Conservation (phyloP, 148 eudicot genomes). For the Persicaria tinctoria region DNA sequence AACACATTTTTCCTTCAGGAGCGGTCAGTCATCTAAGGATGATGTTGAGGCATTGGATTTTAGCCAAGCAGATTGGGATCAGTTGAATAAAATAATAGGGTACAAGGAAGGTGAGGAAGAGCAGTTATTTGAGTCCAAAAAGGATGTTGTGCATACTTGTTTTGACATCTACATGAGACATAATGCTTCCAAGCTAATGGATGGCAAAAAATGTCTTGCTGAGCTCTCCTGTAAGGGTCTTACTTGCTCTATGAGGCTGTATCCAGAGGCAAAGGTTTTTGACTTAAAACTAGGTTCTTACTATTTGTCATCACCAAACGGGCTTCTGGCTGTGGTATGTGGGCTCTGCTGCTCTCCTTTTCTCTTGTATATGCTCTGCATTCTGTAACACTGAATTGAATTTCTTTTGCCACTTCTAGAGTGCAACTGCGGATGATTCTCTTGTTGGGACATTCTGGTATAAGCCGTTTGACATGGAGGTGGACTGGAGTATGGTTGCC, state of each 20-base stretch:
- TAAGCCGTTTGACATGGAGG: constrained; percentile 77
- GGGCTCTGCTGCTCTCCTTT: constrained; percentile 9
- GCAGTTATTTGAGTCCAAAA: constrained; percentile 33
- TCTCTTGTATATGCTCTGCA: not conserved
- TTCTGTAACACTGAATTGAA: not conserved
- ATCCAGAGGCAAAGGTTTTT: constrained; percentile 69
- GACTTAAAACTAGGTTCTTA: constrained; percentile 92
- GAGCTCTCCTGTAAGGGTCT: constrained; percentile 89
- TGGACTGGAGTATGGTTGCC: constrained; percentile 94
- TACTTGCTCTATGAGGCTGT: constrained; percentile 64
- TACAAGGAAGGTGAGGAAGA: constrained; percentile 77
- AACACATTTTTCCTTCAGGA: constrained; percentile 35
- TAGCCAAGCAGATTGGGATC: constrained; percentile 81
- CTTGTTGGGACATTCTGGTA: constrained; percentile 68
- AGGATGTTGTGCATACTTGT: constrained; percentile 51
- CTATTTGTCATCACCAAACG: constrained; percentile 75
- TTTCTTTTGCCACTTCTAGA: constrained; percentile 36
- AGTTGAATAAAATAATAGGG: constrained; percentile 72
- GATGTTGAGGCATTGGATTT: constrained; percentile 58
- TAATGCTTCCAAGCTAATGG: constrained; percentile 82
- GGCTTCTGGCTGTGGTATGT: constrained; percentile 84
- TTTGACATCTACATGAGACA: constrained; percentile 93
- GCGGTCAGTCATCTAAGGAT: constrained; percentile 45
- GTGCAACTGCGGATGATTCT: constrained; percentile 77
- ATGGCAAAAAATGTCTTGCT: constrained; percentile 55